Base-by-base conservation (phyloP, 257 asterid species). In the Craterostigma plantagineum region DNA sequence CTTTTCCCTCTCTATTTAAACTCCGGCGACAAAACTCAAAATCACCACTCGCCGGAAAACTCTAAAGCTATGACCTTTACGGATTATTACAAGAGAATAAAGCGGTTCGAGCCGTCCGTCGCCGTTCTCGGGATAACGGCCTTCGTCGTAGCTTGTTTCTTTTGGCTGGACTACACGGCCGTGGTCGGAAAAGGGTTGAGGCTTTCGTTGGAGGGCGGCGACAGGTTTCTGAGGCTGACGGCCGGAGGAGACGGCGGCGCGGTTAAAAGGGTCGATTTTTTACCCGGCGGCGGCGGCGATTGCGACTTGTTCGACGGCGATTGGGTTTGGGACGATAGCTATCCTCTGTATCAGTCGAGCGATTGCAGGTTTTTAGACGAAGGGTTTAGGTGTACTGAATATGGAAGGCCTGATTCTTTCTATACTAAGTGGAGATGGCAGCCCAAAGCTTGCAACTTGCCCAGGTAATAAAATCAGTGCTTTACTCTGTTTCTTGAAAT, bases 351-450 rank as follows among this genome's bases (percentile, higher is more conserved):
- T 61, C 61, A 79, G 17, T 79, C 95, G 9, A 70, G 37, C 50
- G 78, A 68, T 59, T 87, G 98, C 66, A 68, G 70, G 53, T 74
- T 82, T 41, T 58, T 87, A 70, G 98, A 87, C 61, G 78, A 64
- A 38, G 98, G 94, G 3, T 86, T 81, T 50, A 75, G 91, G 59
- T 86, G 97, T 18, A 53, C 73, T 10, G 97, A 86, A 38, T 81
- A 86, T 78, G 94, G 97, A 0, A 49, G 95, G 76, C 98, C 92
- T 17, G 98, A 87, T 82, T 50, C 53, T 44, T 82, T 82, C 70
- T 87, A 82, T 48, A 82, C 95, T 6, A 82, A 87, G 51, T 87
- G 98, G 98, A 72, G 95, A 54, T 82, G 98, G 98, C 95, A 82
- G 63, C 98, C 98, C 35, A 79, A 63, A 52, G 53, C 63, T 41